phyloP scores from a whole-genome alignment of 1,139 yeast genomes.

The Lodderomyces jiufengensis region DNA sequence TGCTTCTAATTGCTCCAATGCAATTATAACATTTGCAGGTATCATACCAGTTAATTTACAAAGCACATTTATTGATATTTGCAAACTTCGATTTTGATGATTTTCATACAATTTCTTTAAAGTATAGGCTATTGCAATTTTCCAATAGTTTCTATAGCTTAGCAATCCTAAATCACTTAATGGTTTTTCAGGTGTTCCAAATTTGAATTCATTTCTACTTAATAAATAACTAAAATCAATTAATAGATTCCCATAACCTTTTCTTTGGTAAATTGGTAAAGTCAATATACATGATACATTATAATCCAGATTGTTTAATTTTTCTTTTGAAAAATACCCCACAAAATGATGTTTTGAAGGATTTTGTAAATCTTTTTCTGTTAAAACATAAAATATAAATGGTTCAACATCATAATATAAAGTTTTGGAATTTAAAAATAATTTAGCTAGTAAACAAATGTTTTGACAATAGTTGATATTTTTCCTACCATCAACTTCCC shows the following conservation, averaged over 20 bases:
- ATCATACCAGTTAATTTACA: constrained; percentile 80
- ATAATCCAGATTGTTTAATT: constrained; percentile 67
- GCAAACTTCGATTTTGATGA: constrained; percentile 13
- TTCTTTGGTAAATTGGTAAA: constrained; percentile 80
- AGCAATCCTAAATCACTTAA: constrained; percentile 80
- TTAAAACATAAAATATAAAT: constrained; percentile 79
- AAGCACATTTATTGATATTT: constrained; percentile 55
- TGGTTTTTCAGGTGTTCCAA: constrained; percentile 96
- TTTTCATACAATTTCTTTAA: constrained; percentile 28
- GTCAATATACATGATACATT: constrained; percentile 90
- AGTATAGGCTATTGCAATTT: constrained; percentile 52
- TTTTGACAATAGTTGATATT: constrained; percentile 83
- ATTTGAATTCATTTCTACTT: constrained; percentile 67
- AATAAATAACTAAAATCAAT: constrained; percentile 87
- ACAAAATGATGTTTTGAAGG: constrained; percentile 67
- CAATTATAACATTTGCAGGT: constrained; percentile 81
- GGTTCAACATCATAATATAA: constrained; percentile 94
- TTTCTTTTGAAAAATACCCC: constrained; percentile 92
- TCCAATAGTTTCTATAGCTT: constrained; percentile 89
- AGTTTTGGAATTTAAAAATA: constrained; percentile 87
- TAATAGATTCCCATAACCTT: constrained; percentile 84
- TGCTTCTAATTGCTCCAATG: constrained; percentile 72
- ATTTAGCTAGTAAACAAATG: constrained; percentile 81
- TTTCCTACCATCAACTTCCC: constrained; percentile 91
- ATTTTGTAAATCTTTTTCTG: constrained; percentile 56